Evolutionary conservation across 257 asterid genomes (phyloP).

Genomic region (Lithospermum erythrorhizon): DNA sequence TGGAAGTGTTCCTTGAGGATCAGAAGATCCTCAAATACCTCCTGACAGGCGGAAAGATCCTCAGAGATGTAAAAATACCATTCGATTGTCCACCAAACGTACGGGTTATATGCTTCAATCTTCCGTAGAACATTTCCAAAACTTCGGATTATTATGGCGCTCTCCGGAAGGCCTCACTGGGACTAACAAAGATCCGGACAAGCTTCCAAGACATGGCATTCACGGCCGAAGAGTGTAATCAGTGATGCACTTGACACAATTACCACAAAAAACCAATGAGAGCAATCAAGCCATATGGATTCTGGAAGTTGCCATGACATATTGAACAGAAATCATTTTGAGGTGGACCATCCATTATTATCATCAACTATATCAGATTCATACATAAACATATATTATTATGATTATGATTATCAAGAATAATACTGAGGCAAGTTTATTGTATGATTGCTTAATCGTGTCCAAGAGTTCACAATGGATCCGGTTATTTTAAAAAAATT

Average conservation of each 20-base stretch:
- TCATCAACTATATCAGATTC: not conserved
- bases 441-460: no score
- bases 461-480: no score
- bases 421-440: no score
- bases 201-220: no score
- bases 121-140: constrained; percentile 40
- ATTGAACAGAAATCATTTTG: constrained; percentile 70
- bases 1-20: no score
- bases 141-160: constrained; percentile 30
- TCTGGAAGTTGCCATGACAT: constrained; percentile 55
- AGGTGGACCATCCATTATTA: constrained; percentile 81
- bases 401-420: no score
- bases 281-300: constrained; percentile 85
- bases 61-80: no score
- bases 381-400: no score
- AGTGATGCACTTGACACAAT: constrained; percentile 79
- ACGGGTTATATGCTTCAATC: constrained; percentile 72
- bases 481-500: no score
- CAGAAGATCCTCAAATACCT: no score
- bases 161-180: constrained; percentile 58
- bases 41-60: no score
- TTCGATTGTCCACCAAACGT: constrained; percentile 42
- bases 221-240: constrained; percentile 77
- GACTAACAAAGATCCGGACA: constrained; percentile 81
- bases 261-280: constrained; percentile 97